phyloP scores from a whole-genome alignment of 2,329 filamentous ascomycete species.

The Nemania abortiva region DNA sequence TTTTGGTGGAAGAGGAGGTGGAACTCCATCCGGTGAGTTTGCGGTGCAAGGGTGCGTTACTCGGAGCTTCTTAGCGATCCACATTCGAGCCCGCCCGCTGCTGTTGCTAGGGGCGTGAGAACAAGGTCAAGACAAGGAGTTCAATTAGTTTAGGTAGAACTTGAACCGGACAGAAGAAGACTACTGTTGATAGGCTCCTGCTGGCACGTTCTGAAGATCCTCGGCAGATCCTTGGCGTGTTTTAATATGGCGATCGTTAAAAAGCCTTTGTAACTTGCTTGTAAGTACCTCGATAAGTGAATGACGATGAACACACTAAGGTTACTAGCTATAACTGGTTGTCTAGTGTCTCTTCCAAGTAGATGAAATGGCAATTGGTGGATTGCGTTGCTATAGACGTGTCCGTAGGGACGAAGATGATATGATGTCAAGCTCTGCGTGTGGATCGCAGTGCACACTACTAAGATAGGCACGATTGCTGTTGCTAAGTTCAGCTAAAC shows the following conservation, averaged over 20 bases:
- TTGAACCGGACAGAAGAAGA: background rate
- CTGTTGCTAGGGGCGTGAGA: conserved; percentile 23
- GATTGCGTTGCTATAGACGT: background rate
- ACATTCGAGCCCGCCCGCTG: conserved; percentile 18
- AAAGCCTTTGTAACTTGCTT: background rate
- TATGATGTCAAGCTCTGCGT: conserved; percentile 24
- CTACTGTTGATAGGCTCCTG: background rate
- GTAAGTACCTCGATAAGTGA: background rate
- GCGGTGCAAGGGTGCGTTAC: conserved; percentile 22
- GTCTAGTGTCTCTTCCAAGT: background rate
- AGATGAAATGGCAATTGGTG: background rate
- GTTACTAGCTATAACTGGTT: background rate
- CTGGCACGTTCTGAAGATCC: conserved; percentile 13
- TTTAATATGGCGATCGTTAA: conserved; percentile 2
- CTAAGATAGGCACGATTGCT: background rate
- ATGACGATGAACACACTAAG: background rate
- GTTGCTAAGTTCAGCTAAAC: conserved; percentile 25
- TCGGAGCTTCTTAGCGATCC: conserved; percentile 30
- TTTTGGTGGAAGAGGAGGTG: conserved; percentile 17
- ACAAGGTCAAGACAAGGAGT: conserved; percentile 16
- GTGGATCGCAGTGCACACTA: conserved; percentile 5
- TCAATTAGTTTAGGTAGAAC: conserved; percentile 13
- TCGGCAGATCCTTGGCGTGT: conserved; percentile 21
- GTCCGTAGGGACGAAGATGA: conserved; percentile 4
- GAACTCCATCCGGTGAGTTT: conserved; percentile 23